Evolutionary conservation across 2,329 filamentous ascomycete genomes (phyloP), one percentile per base, ranked within the genome.

Genomic region (Neopestalotiopsis clavispora): DNA sequence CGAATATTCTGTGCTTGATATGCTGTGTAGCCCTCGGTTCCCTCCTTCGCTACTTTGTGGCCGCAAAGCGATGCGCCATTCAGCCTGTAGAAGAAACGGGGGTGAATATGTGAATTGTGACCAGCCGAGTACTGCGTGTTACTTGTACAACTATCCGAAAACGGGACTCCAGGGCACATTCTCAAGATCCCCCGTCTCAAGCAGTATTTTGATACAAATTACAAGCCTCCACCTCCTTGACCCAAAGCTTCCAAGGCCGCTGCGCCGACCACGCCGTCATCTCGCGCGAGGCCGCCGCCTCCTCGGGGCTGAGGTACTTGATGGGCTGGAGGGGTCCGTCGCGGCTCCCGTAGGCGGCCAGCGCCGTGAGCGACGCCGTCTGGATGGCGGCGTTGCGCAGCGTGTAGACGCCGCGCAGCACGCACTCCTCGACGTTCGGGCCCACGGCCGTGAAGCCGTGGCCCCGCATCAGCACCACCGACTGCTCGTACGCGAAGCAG

Each of bases 391-490:
- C 83, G 69, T 84, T 84, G 69, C 78, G 75, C 68, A 79, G 75
- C 0, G 84, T 84, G 69, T 85, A 85, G 1, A 85, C 72, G 1
- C 81, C 79, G 20, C 80, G 74, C 66, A 80, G 79, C 6, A 85
- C 82, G 2, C 77, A 81, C 64, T 79, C 76, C 70, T 82, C 75
- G 49, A 85, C 80, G 67, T 73, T 77, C 0, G 71, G 69, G 0
- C 77, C 83, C 6, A 79, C 68, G 1, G 78, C 76, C 1, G 83
- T 83, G 71, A 82, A 84, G 2, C 84, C 84, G 69, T 86, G 83
- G 4, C 81, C 78, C 2, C 79, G 75, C 84, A 85, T 85, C 61
- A 86, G 74, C 1, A 83, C 79, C 4, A 84, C 81, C 5, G 74
- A 74, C 49, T 79, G 73, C 10, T 71, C 72, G 4, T 69, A 70